Evolutionary conservation across 2,329 filamentous ascomycete genomes (phyloP).

Genomic region (Knufia fluminis): DNA sequence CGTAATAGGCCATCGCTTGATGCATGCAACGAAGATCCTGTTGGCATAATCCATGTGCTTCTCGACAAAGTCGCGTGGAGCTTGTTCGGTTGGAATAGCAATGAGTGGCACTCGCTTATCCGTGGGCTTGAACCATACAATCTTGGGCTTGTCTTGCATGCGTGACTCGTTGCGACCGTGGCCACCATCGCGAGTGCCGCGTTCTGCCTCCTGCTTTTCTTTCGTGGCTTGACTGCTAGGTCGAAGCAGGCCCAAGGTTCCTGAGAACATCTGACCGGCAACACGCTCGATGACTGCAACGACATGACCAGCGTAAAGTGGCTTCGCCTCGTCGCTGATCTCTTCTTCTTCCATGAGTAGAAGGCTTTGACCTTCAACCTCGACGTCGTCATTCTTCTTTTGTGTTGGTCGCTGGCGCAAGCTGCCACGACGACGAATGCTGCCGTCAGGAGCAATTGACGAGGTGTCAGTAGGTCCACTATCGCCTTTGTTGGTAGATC

Average conservation of each 20-base stretch:
- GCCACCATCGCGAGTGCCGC: constrained; percentile 76
- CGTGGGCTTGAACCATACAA: constrained; percentile 99
- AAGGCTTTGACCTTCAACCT: constrained; percentile 94
- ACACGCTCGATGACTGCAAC: constrained; percentile 96
- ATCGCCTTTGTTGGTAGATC: constrained; percentile 50
- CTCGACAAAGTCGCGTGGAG: constrained; percentile 94
- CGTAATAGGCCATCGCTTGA: constrained; percentile 98
- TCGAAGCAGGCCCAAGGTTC: constrained; percentile 82
- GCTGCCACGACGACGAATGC: constrained; percentile 85
- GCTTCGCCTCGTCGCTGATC: constrained; percentile 97
- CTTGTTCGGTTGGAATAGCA: constrained; percentile 95
- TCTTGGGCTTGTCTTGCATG: constrained; percentile 94
- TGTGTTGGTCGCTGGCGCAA: constrained; percentile 93
- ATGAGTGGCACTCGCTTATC: constrained; percentile 98
- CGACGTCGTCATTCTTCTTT: constrained; percentile 99
- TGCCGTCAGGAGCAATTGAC: constrained; percentile 60
- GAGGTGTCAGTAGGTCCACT: constrained; percentile 54
- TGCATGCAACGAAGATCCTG: constrained; percentile 96
- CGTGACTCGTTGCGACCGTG: constrained; percentile 64
- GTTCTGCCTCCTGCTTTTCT: constrained; percentile 97
- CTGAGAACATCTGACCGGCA: constrained; percentile 97
- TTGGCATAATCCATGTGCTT: constrained; percentile 97
- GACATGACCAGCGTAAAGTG: constrained; percentile 90
- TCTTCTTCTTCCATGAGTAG: constrained; percentile 97
- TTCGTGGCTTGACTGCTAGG: constrained; percentile 98